Percentiles rank a stretch among this genome's conserved stretches.
Conservation (phyloP, 768 basidiomycete species). For the Collybia nuda region DNA sequence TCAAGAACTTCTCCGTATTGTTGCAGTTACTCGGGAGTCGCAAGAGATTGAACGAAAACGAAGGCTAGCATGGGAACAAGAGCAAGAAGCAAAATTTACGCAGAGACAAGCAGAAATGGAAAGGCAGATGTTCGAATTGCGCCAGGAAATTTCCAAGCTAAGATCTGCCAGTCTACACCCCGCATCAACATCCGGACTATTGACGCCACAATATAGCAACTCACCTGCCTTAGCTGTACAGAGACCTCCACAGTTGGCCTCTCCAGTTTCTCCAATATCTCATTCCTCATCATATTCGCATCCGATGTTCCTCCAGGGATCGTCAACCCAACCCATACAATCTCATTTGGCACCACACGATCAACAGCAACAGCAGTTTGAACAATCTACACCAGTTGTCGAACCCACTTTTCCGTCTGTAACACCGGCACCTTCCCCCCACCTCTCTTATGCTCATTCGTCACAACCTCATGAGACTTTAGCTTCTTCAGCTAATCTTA, state of each 20-base stretch:
- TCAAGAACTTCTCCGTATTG: constrained; percentile 59
- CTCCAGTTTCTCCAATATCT: constrained; percentile 38
- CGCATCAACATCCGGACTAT: constrained; percentile 18
- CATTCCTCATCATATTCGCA: constrained; percentile 27
- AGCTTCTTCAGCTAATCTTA: constrained; percentile 12
- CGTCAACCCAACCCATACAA: constrained; percentile 26
- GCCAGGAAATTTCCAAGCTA: constrained; percentile 48
- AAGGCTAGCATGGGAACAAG: constrained; percentile 65
- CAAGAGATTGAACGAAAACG: constrained; percentile 62
- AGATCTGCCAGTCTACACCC: constrained; percentile 34
- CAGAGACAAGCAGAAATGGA: constrained; percentile 63
- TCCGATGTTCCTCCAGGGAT: constrained; percentile 36
- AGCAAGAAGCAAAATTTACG: constrained; percentile 59
- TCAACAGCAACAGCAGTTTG: constrained; percentile 6
- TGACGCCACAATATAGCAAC: constrained; percentile 28
- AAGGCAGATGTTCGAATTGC: constrained; percentile 52
- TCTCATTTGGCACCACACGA: constrained; percentile 13
- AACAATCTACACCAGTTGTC: constrained; percentile 6
- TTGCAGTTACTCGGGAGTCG: constrained; percentile 56
- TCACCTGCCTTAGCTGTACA: constrained; percentile 30
- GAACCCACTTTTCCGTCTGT: constrained; percentile 22
- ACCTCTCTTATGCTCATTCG: constrained; percentile 15
- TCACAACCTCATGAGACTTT: constrained; percentile 11
- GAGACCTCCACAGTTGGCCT: constrained; percentile 22
- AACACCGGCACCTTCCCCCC: constrained; percentile 31